These are phyloP conservation scores for Helicostylum pulchrum DNA, from an alignment of 192 early-diverging fungal species.

Conservation along the genomic window DNA sequence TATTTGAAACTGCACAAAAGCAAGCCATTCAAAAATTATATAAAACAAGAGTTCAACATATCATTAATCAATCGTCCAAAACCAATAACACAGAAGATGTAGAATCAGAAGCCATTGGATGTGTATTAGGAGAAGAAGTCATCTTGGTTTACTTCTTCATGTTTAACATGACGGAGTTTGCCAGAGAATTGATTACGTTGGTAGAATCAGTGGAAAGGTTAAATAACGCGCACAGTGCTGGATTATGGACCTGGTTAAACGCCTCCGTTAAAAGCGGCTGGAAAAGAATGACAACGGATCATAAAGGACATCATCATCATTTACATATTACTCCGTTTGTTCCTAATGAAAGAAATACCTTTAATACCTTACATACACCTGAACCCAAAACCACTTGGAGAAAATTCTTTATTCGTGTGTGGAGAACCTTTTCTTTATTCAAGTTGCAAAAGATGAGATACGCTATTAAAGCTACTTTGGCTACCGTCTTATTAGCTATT, in stretches of 20 bases:
- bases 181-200: constrained; percentile 55
- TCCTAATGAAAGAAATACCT: constrained; percentile 35
- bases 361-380: constrained; percentile 61
- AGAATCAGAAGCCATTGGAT: constrained; percentile 10
- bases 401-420: constrained; percentile 51
- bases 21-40: constrained; percentile 46
- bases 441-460: constrained; percentile 69
- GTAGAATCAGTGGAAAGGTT: constrained; percentile 34
- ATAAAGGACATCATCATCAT: neutral
- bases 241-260: constrained; percentile 7
- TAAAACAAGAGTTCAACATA: neutral
- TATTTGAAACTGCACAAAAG: constrained; percentile 51
- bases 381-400: constrained; percentile 48
- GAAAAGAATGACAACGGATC: neutral
- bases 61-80: neutral
- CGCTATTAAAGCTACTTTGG: constrained; percentile 70
- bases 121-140: constrained; percentile 61
- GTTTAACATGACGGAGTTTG: constrained; percentile 74
- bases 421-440: constrained; percentile 59
- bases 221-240: constrained; percentile 2
- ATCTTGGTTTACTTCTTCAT: constrained; percentile 80
- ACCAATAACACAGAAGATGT: constrained; percentile 2
- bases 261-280: neutral
- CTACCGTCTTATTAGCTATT: constrained; percentile 56
- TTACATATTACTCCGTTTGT: constrained; percentile 15